Evolutionary conservation across 2,329 filamentous ascomycete genomes (phyloP).

Genomic region (Aspergillus pseudoglaucus): DNA sequence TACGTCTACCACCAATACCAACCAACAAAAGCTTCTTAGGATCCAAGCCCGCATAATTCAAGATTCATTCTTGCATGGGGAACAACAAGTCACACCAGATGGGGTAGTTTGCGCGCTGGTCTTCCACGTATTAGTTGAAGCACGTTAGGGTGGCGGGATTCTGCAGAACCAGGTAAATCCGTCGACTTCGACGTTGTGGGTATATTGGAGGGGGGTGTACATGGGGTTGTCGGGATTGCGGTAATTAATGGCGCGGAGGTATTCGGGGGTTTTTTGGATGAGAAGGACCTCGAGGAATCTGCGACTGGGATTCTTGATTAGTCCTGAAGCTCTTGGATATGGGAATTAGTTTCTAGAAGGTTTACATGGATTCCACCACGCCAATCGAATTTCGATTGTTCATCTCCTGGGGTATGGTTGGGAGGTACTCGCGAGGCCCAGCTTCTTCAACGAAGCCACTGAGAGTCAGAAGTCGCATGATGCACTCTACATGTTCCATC

Average conservation of each 20-base stretch:
- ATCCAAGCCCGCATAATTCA: constrained; percentile 7
- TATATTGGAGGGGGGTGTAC: constrained; percentile 9
- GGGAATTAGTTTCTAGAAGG: neutral
- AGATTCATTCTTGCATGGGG: constrained; percentile 12
- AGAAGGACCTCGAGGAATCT: constrained; percentile 16
- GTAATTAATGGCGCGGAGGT: constrained; percentile 10
- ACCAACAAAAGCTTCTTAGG: constrained; percentile 21
- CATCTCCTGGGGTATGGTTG: constrained; percentile 14
- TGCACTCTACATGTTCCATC: constrained; percentile 10
- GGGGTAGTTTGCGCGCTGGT: constrained; percentile 9
- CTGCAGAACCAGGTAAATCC: constrained; percentile 14
- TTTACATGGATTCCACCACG: constrained; percentile 13
- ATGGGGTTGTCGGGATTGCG: constrained; percentile 11
- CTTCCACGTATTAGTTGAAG: constrained; percentile 22
- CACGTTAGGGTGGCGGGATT: constrained; percentile 12
- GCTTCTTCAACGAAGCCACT: constrained; percentile 12
- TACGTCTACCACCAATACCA: constrained; percentile 38
- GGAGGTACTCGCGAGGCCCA: constrained; percentile 8
- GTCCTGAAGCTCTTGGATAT: neutral
- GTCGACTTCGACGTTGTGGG: constrained; percentile 7
- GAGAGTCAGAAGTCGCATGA: constrained; percentile 15
- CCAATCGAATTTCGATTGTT: constrained; percentile 11
- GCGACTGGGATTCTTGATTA: neutral
- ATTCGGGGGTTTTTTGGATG: constrained; percentile 15
- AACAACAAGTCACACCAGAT: constrained; percentile 22